A percentile compares a stretch with the other conserved stretches of the same genome.
Evolutionary conservation across 2,329 filamentous ascomycete species (phyloP).

Genomic region (Penicillium sclerotiorum): DNA sequence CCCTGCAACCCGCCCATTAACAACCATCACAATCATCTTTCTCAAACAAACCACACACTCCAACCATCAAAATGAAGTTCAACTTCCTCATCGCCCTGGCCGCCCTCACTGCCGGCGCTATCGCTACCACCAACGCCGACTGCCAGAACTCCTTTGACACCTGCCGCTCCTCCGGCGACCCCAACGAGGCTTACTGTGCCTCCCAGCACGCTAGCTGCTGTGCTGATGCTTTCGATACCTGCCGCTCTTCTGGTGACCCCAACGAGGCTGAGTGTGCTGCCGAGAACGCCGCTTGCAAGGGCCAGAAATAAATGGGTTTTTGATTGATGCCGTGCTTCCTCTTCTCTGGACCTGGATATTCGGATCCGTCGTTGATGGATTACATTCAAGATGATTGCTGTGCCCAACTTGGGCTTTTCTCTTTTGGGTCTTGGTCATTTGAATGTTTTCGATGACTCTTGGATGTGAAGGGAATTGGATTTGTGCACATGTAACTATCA

Average conservation of each 20-base stretch:
- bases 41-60: background rate
- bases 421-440: no score
- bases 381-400: no score
- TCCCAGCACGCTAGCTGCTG: slow-evolving; percentile 10
- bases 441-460: no score
- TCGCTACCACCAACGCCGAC: slow-evolving; percentile 10
- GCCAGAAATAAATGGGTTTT: slow-evolving; percentile 1
- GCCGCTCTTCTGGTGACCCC: slow-evolving; percentile 9
- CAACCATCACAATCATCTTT: background rate
- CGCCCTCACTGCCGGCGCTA: slow-evolving; percentile 3
- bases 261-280: slow-evolving; percentile 13
- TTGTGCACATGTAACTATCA: no score
- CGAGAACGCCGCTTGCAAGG: slow-evolving; percentile 11
- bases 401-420: no score
- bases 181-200: slow-evolving; percentile 11
- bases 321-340: background rate
- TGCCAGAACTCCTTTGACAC: slow-evolving; percentile 13
- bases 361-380: no score
- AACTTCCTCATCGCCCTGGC: slow-evolving; percentile 10
- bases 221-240: slow-evolving; percentile 8
- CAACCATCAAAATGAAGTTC: slow-evolving; percentile 10
- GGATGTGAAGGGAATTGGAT: no score
- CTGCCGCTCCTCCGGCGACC: slow-evolving; percentile 7
- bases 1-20: background rate
- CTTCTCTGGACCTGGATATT: background rate